Percentiles rank a stretch among this genome's conserved stretches.
phyloP scores from a whole-genome alignment of 2,329 filamentous ascomycete genomes.

The Alternaria panax region DNA sequence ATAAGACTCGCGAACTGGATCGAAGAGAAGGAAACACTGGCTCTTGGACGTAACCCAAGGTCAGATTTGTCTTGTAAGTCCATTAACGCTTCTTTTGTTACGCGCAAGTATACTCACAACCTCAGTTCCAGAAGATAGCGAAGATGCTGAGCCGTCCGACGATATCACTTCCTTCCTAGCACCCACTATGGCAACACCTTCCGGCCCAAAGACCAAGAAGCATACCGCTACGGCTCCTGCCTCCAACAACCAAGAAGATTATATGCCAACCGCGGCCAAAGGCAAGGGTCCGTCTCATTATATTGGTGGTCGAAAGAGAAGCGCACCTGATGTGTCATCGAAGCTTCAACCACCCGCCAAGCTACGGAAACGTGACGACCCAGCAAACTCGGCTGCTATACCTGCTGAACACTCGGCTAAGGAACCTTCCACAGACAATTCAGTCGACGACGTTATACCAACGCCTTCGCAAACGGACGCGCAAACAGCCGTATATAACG shows the following conservation, averaged over 20 bases:
- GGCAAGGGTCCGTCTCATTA: not conserved
- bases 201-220: not conserved
- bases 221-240: not conserved
- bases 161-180: not conserved
- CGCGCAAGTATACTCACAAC: not conserved
- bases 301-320: not conserved
- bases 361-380: slow-evolving; percentile 4
- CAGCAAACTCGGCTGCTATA: slow-evolving; percentile 1
- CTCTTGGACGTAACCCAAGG: slow-evolving; percentile 23
- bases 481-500: not conserved
- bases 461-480: slow-evolving; percentile 14
- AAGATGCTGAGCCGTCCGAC: not conserved
- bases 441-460: slow-evolving; percentile 6
- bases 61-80: slow-evolving; percentile 12
- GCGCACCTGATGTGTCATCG: not conserved
- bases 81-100: not conserved
- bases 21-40: slow-evolving; percentile 28
- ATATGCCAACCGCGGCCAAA: not conserved
- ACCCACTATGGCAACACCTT: not conserved
- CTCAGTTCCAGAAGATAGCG: not conserved
- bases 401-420: not conserved
- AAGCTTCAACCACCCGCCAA: not conserved
- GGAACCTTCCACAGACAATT: slow-evolving; percentile 11
- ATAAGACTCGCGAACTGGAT: slow-evolving; percentile 28
- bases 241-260: not conserved